Evolutionary conservation across 441 rosid genomes (phyloP).

Genomic region (Erysimum pusillum): DNA sequence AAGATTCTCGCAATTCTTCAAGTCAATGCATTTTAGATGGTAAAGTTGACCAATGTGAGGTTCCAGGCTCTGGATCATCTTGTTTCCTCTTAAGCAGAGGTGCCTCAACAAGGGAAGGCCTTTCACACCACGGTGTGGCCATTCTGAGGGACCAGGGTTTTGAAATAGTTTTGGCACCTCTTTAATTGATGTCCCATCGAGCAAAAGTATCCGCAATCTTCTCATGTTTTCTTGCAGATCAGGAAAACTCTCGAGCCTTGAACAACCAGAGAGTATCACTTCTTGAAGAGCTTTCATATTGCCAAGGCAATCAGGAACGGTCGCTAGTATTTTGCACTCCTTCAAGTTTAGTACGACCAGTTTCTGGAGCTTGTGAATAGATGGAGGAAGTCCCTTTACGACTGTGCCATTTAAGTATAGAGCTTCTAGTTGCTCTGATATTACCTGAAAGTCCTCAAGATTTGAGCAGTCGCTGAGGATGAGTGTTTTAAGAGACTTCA

Average conservation of each 20-base stretch:
- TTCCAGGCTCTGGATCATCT: background rate
- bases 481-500: slow-evolving; percentile 24
- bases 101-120: background rate
- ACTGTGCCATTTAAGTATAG: slow-evolving; percentile 13
- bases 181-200: slow-evolving; percentile 15
- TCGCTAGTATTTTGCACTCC: slow-evolving; percentile 32
- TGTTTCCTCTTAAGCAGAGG: slow-evolving; percentile 16
- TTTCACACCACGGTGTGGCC: background rate
- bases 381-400: background rate
- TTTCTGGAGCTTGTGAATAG: slow-evolving; percentile 25
- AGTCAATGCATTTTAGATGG: background rate
- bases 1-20: slow-evolving; percentile 28
- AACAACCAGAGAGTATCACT: slow-evolving; percentile 44
- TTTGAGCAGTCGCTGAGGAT: slow-evolving; percentile 31
- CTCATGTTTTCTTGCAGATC: slow-evolving; percentile 10
- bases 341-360: slow-evolving; percentile 42
- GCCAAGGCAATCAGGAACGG: slow-evolving; percentile 20
- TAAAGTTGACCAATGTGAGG: slow-evolving; percentile 13
- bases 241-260: slow-evolving; percentile 25
- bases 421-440: slow-evolving; percentile 13
- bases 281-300: slow-evolving; percentile 34
- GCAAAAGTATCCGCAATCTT: slow-evolving; percentile 6
- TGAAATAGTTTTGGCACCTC: background rate
- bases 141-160: background rate
- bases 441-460: background rate